Evolutionary conservation across 2,329 filamentous ascomycete genomes (phyloP).

Genomic region (Pseudocercospora macadamiae): DNA sequence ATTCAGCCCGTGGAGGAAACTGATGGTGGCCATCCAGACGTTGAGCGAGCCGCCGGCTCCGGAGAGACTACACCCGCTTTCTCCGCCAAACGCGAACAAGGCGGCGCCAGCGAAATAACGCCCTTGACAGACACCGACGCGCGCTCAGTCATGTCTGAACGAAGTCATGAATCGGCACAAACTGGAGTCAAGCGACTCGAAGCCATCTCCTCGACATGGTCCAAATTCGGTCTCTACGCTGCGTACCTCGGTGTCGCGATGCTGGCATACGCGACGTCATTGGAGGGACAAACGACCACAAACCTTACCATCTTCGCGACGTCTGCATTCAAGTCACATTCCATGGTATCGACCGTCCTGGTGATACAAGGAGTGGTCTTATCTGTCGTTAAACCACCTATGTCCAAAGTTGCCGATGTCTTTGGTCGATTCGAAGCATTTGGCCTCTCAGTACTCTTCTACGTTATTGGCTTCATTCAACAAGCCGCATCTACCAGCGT

Average conservation of each 20-base stretch:
- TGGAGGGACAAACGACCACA: conserved; percentile 66
- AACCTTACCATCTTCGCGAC: conserved; percentile 67
- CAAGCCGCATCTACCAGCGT: conserved; percentile 60
- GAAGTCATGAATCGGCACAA: conserved; percentile 41
- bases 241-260: conserved; percentile 49
- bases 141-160: conserved; percentile 29
- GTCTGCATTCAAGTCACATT: conserved; percentile 66
- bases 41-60: conserved; percentile 21
- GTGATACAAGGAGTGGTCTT: conserved; percentile 68
- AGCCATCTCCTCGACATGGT: conserved; percentile 54
- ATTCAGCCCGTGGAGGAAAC: conserved; percentile 15
- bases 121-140: conserved; percentile 26
- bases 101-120: conserved; percentile 17
- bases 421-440: conserved; percentile 66
- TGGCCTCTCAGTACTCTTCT: conserved; percentile 56
- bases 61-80: conserved; percentile 16
- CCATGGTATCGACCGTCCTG: conserved; percentile 65
- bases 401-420: conserved; percentile 65
- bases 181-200: conserved; percentile 54
- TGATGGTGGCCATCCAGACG: conserved; percentile 19
- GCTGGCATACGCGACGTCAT: conserved; percentile 66
- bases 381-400: conserved; percentile 62
- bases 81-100: conserved; percentile 25
- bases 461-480: conserved; percentile 60
- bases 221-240: conserved; percentile 48